These are phyloP conservation scores for Leccinum pachyderme DNA, from an alignment of 1,284 basidiomycete species.

Conservation along the genomic window DNA sequence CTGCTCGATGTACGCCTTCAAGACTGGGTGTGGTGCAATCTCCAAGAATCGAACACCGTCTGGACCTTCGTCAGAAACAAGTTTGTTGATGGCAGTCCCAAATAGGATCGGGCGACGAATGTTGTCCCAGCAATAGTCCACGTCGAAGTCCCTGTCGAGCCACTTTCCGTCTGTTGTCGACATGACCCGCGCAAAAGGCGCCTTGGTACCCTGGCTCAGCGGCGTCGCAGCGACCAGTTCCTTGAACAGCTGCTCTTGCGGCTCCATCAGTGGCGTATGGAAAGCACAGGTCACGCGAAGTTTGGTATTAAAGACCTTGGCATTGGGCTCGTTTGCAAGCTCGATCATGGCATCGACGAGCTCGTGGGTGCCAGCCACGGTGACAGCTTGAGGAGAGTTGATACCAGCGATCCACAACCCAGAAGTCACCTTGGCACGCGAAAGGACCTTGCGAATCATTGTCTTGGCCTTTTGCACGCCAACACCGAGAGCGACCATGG, in stretches of 20 bases:
- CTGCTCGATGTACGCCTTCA: constrained; percentile 32
- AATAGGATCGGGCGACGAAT: constrained; percentile 32
- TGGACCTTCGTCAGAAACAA: constrained; percentile 28
- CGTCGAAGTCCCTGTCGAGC: constrained; percentile 30
- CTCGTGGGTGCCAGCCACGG: constrained; percentile 27
- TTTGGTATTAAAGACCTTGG: constrained; percentile 30
- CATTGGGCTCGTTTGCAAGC: constrained; percentile 28
- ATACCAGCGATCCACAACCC: constrained; percentile 34
- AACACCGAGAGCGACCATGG: constrained; percentile 34
- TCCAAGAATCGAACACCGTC: constrained; percentile 28
- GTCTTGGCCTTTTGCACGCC: constrained; percentile 30
- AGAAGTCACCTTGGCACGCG: constrained; percentile 21
- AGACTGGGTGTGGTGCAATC: constrained; percentile 32
- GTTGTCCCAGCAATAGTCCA: constrained; percentile 34
- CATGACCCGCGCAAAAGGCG: constrained; percentile 26
- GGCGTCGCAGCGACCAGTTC: constrained; percentile 16
- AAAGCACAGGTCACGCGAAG: constrained; percentile 31
- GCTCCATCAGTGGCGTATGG: constrained; percentile 33
- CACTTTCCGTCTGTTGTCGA: constrained; percentile 32
- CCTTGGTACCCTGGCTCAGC: constrained; percentile 21
- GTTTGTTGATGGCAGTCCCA: constrained; percentile 33
- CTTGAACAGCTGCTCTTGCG: constrained; percentile 31
- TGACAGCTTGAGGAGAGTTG: constrained; percentile 34
- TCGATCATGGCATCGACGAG: constrained; percentile 29
- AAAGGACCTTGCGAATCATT: constrained; percentile 32